Base-by-base conservation (phyloP, 176 grass and related monocot species). In the Chrysopogon serrulatus region DNA sequence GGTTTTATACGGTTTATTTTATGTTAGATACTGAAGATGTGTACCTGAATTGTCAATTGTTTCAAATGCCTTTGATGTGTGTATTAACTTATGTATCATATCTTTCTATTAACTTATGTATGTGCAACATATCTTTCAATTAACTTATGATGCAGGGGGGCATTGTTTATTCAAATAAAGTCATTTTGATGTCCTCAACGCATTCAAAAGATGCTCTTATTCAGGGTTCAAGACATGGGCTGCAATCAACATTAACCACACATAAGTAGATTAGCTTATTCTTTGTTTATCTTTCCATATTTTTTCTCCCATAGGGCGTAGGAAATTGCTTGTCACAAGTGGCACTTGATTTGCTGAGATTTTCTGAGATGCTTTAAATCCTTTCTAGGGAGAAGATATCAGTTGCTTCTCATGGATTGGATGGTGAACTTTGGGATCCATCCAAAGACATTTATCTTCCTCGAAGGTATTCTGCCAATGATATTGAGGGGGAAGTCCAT, bases 91-190 rank as follows among this genome's bases (percentile, higher is more conserved):
- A 64, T 84, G 17, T 62, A 62, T 62, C 54, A 72, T 40, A 78
- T 36, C 2, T 75, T 48, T 45, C 18, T 45, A 66, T 45, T 49
- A 74, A 32, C 36, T 80, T 30, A 62, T 84, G 34, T 54, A 54
- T n/a, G 53, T 56, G 21, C 53, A 24, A n/a, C 51, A 23, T 54
- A 56, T 56, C 53, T 56, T 56, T 56, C 51, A 54, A 54, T 23
- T 54, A n/a, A 26, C 23, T 60, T 13, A 33, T 83, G 39, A 44
- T 83, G n/a, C 79, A 92, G 90, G 90, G 90, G 23, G 90, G 90
- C 37, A 89, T 92, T 71, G 73, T 89, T 83, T 92, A 92, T 79
- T 89, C 90, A 56, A 92, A 92, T 88, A 92, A 83, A 82, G 86
- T 92, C 34, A 8, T 89, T 75, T 47, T 92, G 64, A 86, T 92